Evolutionary conservation across 2,329 filamentous ascomycete species (phyloP), one percentile per base, ranked within the genome.

Genomic region (Daldinia sp.): DNA sequence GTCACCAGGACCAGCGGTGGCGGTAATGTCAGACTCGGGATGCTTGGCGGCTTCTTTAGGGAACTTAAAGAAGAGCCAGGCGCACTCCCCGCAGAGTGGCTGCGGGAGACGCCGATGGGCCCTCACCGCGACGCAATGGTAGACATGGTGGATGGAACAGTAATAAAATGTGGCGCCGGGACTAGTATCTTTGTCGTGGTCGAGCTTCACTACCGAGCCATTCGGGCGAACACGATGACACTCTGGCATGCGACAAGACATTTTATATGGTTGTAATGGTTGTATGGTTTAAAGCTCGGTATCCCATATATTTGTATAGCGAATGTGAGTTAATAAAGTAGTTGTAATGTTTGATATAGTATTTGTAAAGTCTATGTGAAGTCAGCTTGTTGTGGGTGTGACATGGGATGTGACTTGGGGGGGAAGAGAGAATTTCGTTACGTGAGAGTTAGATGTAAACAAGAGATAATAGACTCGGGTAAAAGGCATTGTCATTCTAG

Each of bases 21-120:
- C 61, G 15, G 33, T 50, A 9, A 68, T 60, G 35, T 72, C 70
- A 18, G 55, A 66, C 7, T 51, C 58, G 7, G 65, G 67, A 35
- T 67, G 46, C 54, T 50, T 66, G 44, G 39, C 42, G 28, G 68
- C 72, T 46, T 73, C 70, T 28, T 30, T 42, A 9, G 67, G 67
- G 30, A 66, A 65, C 15, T 37, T 26, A 57, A 72, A 74, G 68
- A 72, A 73, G 26, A 71, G 68, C 72, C 69, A 72, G n/a, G 72
- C 68, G 56, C 72, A 74, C 44, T 74, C 72, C 53, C 72, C 72
- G 51, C 70, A 72, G n/a, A 33, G 13, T 4, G 70, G 71, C 39
- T 72, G 68, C 4, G 67, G 70, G 10, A 67, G 58, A 28, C 62
- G 61, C 15, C 63, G 65, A 50, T 70, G 69, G 48, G 39, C 0